phyloP scores from a whole-genome alignment of 139 green algal species.

The Diplosphaera chodatii region DNA sequence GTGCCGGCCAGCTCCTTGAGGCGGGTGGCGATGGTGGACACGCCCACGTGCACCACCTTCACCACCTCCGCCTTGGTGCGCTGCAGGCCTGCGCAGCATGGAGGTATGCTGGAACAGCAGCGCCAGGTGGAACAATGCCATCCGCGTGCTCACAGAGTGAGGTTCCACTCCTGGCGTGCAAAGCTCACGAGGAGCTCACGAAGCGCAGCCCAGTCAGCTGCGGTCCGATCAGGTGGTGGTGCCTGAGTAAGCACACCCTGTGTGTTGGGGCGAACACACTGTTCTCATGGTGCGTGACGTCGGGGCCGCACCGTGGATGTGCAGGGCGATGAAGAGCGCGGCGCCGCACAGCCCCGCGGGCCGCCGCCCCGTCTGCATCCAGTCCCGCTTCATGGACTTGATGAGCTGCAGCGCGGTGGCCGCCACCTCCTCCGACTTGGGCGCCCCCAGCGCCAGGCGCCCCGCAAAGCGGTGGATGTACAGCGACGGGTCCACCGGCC shows the following conservation, averaged over 20 bases:
- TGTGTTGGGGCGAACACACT: too few relatives aligned
- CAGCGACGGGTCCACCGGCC: constrained; percentile 88
- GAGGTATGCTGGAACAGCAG: too few relatives aligned
- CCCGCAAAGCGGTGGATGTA: constrained; percentile 94
- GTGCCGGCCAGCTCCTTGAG: constrained; percentile 80
- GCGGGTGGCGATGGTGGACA: constrained; percentile 78
- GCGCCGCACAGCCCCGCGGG: constrained; percentile 90
- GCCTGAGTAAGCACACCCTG: too few relatives aligned
- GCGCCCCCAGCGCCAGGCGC: constrained; percentile 30
- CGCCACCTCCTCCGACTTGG: constrained; percentile 37
- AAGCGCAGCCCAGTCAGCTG: too few relatives aligned
- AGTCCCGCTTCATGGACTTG: constrained; percentile 96
- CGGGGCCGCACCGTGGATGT: constrained; percentile 73
- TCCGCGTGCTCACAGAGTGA: too few relatives aligned
- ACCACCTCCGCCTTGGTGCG: constrained; percentile 72
- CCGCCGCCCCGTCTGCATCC: constrained; percentile 93
- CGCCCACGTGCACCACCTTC: constrained; percentile 83
- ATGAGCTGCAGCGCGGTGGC: constrained; percentile 87
- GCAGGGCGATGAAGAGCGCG: constrained; percentile 86
- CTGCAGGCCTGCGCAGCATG: constrained; percentile 39
- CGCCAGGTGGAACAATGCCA: too few relatives aligned
- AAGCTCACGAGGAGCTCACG: too few relatives aligned
- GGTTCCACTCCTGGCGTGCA: too few relatives aligned
- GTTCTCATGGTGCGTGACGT: neutral
- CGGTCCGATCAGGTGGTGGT: too few relatives aligned